phyloP scores from a whole-genome alignment of 2,329 filamentous ascomycete genomes.

The Ophiostoma populinum region DNA sequence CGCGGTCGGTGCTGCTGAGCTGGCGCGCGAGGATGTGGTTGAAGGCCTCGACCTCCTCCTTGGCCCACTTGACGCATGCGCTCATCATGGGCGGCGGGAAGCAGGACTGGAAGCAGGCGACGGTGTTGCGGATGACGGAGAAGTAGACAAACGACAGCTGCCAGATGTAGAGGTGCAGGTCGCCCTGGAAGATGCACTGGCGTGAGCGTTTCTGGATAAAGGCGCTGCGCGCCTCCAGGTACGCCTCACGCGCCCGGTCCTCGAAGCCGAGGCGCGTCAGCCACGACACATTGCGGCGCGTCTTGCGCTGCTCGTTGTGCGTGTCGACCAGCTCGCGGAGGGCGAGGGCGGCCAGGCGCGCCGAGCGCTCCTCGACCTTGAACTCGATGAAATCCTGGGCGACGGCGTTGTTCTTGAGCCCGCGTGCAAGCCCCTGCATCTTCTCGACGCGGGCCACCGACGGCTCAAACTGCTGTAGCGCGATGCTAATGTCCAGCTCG shows the following conservation, averaged over 20 bases:
- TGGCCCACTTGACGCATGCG: constrained; percentile 96
- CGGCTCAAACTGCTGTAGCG: constrained; percentile 72
- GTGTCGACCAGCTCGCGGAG: constrained; percentile 61
- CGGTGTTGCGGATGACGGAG: constrained; percentile 81
- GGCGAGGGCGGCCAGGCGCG: constrained; percentile 58
- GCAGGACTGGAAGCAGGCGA: constrained; percentile 71
- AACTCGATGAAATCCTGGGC: constrained; percentile 85
- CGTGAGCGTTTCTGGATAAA: constrained; percentile 69
- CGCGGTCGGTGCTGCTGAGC: constrained; percentile 66
- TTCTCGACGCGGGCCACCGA: constrained; percentile 75
- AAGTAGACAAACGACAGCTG: constrained; percentile 94
- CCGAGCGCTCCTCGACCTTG: constrained; percentile 75
- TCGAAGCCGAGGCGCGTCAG: constrained; percentile 77
- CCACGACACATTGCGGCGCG: constrained; percentile 69
- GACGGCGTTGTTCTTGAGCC: constrained; percentile 68
- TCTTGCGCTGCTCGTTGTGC: constrained; percentile 59
- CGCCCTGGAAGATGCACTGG: constrained; percentile 88
- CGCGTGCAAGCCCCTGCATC: constrained; percentile 59
- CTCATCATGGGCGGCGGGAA: constrained; percentile 81
- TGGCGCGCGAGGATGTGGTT: constrained; percentile 70
- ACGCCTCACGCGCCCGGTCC: constrained; percentile 73
- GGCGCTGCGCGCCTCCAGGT: constrained; percentile 60
- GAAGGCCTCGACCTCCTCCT: constrained; percentile 81
- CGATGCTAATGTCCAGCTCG: constrained; percentile 89
- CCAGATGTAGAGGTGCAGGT: constrained; percentile 85